phyloP scores from a whole-genome alignment of 129 eudicot species.

The Lonicera japonica region DNA sequence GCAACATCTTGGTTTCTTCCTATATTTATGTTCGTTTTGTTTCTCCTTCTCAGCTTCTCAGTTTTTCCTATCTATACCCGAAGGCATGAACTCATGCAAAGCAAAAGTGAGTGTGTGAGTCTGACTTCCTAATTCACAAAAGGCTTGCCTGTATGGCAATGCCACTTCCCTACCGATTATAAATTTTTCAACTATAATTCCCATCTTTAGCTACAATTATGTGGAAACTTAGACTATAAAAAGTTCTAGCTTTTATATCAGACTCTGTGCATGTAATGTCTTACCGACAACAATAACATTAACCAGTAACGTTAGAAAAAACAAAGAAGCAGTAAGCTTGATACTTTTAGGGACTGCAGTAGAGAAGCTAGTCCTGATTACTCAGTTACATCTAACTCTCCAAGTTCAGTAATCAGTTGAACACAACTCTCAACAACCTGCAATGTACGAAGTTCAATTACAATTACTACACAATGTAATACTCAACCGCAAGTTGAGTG shows the following conservation, averaged over 20 bases:
- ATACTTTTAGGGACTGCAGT: constrained; percentile 62
- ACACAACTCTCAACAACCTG: constrained; percentile 91
- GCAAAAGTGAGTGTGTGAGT: no score
- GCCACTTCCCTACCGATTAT: no score
- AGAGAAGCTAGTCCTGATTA: constrained; percentile 42
- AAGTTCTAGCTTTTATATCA: not conserved
- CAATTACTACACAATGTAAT: not conserved
- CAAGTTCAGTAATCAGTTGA: constrained; percentile 56
- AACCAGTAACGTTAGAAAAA: not conserved
- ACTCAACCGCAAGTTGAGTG: not conserved
- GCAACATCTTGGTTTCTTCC: no score
- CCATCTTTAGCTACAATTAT: not conserved
- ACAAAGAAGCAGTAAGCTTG: constrained; percentile 12
- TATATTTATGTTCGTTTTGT: no score
- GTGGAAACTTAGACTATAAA: not conserved
- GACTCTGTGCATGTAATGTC: not conserved
- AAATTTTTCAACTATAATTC: not conserved
- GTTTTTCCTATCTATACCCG: no score
- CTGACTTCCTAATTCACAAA: no score
- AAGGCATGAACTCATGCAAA: no score
- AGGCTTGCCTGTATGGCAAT: no score
- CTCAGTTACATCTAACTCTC: constrained; percentile 37
- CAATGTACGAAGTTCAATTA: constrained; percentile 1
- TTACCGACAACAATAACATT: not conserved
- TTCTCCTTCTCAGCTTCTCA: no score